These are phyloP conservation scores for Aleurites moluccanus DNA, from an alignment of 441 rosid species.

Conservation along the genomic window DNA sequence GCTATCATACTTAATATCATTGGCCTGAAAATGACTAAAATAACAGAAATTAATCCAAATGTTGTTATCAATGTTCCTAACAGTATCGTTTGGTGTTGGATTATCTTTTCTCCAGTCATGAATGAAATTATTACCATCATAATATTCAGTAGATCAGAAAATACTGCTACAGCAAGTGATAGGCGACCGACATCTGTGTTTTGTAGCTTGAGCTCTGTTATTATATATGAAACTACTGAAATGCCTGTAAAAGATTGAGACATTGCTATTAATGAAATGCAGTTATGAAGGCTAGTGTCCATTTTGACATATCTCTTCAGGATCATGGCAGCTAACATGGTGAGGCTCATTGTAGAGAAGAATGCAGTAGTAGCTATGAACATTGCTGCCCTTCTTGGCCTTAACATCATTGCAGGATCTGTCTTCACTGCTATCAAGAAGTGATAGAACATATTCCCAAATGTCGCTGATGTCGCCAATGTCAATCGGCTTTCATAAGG, in stretches of 20 bases:
- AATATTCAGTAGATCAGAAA: constrained; percentile 26
- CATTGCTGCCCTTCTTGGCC: constrained; percentile 32
- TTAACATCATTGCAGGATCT: constrained; percentile 28
- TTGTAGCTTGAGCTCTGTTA: constrained; percentile 35
- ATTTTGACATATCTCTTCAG: constrained; percentile 12
- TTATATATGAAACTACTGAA: constrained; percentile 29
- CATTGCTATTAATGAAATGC: constrained; percentile 23
- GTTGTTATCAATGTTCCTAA: constrained; percentile 1
- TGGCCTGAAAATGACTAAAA: constrained; percentile 27
- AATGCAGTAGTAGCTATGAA: constrained; percentile 28
- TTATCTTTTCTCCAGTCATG: not conserved
- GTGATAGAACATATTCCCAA: constrained; percentile 37
- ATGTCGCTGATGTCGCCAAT: constrained; percentile 28
- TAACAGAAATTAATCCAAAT: not conserved
- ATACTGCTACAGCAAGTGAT: constrained; percentile 34
- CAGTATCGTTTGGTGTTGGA: not conserved
- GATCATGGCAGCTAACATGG: not conserved
- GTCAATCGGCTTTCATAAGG: constrained; percentile 20
- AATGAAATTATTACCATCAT: not conserved
- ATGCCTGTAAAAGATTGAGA: constrained; percentile 34
- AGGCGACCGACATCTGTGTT: constrained; percentile 43
- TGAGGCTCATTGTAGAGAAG: constrained; percentile 1
- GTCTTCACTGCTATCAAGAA: constrained; percentile 32
- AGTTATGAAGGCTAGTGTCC: constrained; percentile 19
- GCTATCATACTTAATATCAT: constrained; percentile 11